phyloP scores from a whole-genome alignment of 2,329 filamentous ascomycete genomes.

The Cadophora sp. region DNA sequence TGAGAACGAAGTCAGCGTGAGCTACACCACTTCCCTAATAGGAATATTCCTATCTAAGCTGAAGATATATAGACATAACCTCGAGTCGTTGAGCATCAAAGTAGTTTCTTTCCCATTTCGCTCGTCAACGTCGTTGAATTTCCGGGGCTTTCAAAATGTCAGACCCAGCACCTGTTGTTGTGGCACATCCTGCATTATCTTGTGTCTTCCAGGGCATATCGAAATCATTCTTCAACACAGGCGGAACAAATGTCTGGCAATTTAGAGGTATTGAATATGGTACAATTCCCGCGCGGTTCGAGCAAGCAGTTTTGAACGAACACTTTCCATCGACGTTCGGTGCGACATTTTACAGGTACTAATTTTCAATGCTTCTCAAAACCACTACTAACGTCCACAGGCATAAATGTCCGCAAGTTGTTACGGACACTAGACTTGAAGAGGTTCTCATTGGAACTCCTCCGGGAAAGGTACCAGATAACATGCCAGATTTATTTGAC shows the following conservation, averaged over 20 bases:
- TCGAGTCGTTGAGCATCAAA: too few relatives aligned
- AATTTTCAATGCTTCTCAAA: background rate
- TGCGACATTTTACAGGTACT: constrained; percentile 28
- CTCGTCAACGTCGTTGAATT: too few relatives aligned
- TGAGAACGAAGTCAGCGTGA: background rate
- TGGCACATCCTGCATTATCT: background rate
- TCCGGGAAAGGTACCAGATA: constrained; percentile 1
- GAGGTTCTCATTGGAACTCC: constrained; percentile 24
- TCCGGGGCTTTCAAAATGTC: background rate
- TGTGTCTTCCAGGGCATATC: background rate
- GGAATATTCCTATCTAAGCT: too few relatives aligned
- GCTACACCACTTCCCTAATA: background rate
- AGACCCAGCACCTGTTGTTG: background rate
- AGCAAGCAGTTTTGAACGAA: constrained; percentile 22
- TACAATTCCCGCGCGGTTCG: constrained; percentile 26
- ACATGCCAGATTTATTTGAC: constrained; percentile 22
- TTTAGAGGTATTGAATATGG: constrained; percentile 32
- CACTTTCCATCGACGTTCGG: constrained; percentile 8
- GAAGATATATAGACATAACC: too few relatives aligned
- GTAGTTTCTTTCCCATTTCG: too few relatives aligned
- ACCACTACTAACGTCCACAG: background rate
- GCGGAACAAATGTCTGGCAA: constrained; percentile 19
- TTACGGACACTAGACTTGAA: constrained; percentile 20
- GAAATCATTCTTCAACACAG: background rate
- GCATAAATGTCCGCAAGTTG: constrained; percentile 29